Conservation (phyloP, 148 eudicot genomes). For the Simmondsia chinensis region DNA sequence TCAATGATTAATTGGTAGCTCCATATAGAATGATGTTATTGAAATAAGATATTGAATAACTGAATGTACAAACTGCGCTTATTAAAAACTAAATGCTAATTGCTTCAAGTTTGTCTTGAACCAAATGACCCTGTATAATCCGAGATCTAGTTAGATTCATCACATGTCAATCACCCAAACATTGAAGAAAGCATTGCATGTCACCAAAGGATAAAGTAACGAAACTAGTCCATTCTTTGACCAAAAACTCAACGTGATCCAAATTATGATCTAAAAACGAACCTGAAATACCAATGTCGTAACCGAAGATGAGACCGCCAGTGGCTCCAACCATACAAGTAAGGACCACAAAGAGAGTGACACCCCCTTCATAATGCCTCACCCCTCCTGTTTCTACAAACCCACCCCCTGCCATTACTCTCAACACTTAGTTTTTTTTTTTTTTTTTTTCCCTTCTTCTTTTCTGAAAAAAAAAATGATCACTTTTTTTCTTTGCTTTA, state of each 20-base stretch:
- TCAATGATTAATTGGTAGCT: too few relatives aligned
- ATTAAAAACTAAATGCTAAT: too few relatives aligned
- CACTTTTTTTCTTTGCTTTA: background rate
- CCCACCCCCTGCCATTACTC: slow-evolving; percentile 14
- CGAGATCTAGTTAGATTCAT: too few relatives aligned
- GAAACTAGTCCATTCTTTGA: background rate
- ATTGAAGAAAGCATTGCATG: background rate
- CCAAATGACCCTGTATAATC: too few relatives aligned
- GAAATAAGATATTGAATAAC: too few relatives aligned
- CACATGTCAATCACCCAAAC: too few relatives aligned
- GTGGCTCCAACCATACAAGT: slow-evolving; percentile 26
- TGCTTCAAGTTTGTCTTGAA: too few relatives aligned
- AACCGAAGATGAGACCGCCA: slow-evolving; percentile 24
- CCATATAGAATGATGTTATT: too few relatives aligned
- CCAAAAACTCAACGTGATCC: background rate
- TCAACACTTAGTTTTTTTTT: background rate
- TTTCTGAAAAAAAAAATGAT: background rate
- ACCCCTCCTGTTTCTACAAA: background rate
- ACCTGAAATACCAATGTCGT: slow-evolving; percentile 26
- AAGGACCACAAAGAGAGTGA: slow-evolving; percentile 14
- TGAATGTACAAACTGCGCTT: too few relatives aligned
- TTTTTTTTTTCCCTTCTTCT: too few relatives aligned
- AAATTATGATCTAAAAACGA: background rate
- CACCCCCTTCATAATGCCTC: slow-evolving; percentile 12
- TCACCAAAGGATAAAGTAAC: background rate